Base-by-base conservation (phyloP, 2,329 filamentous ascomycete genomes). In the Fusarium vanettenii region DNA sequence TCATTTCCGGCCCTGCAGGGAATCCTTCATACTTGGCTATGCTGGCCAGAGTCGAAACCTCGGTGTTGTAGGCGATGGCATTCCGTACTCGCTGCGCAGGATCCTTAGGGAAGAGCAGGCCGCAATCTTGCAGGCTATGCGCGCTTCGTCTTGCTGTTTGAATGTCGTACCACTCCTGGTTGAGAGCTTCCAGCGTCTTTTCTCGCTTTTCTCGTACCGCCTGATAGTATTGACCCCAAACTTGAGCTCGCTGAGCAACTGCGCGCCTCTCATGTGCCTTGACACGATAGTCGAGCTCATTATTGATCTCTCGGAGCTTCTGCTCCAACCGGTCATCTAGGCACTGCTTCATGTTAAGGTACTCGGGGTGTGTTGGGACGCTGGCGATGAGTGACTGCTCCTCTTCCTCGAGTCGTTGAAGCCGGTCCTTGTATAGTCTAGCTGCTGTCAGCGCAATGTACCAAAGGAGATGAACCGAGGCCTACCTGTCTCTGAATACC, bases 21-120 rank as follows among this genome's bases (percentile, higher is more conserved):
- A 99, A 99, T 27, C 97, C 97, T 79, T 97, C 92, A 81, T 98
- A 95, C 84, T 98, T 98, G 39, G 96, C 95, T 61, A 98, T 89
- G 41, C 96, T 96, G 7, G 95, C 92, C 67, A 99, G 86, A 31
- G 98, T 91, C 0, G 95, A 97, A 6, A 99, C 95, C 82, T 99
- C 97, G 75, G 93, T 94, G 82, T 98, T 98, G 85, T 98, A 98
- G 56, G 95, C 93, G 60, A 95, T 90, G 77, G 97, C 95, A 72
- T 98, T 94, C 71, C 91, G 89, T 70, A 97, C 89, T 79, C 96
- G 94, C 78, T 95, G 92, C 31, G 92, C 89, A 71, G 92, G 91
- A 73, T 92, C 92, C 60, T 92, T 90, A 9, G 95, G 94, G 80
- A 97, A 97, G 64, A 93, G 91, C 76, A 97, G 90, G 66, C 93